phyloP scores from a whole-genome alignment of 1,284 basidiomycete genomes.

The Heterobasidion parviporum region DNA sequence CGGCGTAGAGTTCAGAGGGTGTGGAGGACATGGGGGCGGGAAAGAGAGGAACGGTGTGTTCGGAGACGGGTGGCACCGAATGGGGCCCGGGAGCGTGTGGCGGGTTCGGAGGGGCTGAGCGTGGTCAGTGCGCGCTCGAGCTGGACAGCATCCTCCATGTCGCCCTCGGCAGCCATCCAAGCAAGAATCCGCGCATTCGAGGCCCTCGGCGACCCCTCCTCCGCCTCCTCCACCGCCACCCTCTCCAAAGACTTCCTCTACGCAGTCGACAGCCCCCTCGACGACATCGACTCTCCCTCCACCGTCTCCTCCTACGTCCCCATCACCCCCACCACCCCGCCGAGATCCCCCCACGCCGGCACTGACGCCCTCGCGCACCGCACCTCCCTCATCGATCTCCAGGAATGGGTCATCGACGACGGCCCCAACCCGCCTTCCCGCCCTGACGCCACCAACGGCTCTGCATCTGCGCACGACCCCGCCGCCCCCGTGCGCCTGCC shows the following conservation, averaged over 20 bases:
- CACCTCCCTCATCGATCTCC: slow-evolving; percentile 62
- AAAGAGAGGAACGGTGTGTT: background rate
- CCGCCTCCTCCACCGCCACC: background rate
- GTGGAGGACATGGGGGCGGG: background rate
- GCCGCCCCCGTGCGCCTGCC: background rate
- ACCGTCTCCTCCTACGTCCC: slow-evolving; percentile 17
- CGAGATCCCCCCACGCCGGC: slow-evolving; percentile 35
- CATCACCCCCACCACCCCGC: background rate
- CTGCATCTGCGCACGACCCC: background rate
- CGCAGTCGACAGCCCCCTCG: background rate
- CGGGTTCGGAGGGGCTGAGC: no score
- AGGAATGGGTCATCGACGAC: slow-evolving; percentile 69
- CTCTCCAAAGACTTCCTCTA: background rate
- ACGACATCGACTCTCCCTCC: slow-evolving; percentile 16
- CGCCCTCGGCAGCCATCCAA: slow-evolving; percentile 42
- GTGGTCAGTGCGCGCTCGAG: no score
- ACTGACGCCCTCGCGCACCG: slow-evolving; percentile 38
- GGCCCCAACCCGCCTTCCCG: slow-evolving; percentile 26
- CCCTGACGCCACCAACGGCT: slow-evolving; percentile 10
- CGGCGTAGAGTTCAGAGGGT: background rate
- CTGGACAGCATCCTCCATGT: slow-evolving; percentile 23
- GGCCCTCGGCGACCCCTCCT: slow-evolving; percentile 11
- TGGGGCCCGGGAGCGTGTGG: no score
- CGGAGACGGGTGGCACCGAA: background rate
- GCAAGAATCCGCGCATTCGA: slow-evolving; percentile 55